These are phyloP conservation scores for Lepidopterella palustris DNA, from an alignment of 495 filamentous ascomycete species.

Conservation along the genomic window DNA sequence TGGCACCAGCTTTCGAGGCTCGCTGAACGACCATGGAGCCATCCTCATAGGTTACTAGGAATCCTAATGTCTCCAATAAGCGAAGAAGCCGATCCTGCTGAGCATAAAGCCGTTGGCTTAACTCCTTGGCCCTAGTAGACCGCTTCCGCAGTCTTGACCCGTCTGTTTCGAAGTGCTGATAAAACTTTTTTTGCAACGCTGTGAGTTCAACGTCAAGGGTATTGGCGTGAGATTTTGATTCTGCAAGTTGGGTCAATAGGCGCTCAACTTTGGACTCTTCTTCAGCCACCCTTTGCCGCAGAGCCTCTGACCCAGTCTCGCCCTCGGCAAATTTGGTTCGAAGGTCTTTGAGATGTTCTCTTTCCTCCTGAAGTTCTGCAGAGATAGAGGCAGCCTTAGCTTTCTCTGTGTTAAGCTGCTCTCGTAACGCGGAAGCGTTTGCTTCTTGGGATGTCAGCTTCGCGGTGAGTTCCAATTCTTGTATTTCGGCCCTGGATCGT, in stretches of 20 bases:
- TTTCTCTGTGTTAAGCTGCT: constrained; percentile 49
- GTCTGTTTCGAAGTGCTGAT: constrained; percentile 42
- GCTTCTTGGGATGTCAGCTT: constrained; percentile 16
- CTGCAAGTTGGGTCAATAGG: constrained; percentile 58
- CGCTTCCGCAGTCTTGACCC: constrained; percentile 53
- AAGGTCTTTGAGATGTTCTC: constrained; percentile 56
- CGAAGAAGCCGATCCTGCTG: constrained; percentile 69
- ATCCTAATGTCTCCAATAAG: constrained; percentile 80
- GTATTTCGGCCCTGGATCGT: constrained; percentile 26
- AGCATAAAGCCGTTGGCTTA: constrained; percentile 70
- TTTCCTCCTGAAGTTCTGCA: constrained; percentile 60
- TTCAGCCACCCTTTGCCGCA: constrained; percentile 63
- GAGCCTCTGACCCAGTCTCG: constrained; percentile 69
- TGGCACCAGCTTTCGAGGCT: constrained; percentile 58
- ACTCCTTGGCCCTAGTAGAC: constrained; percentile 63
- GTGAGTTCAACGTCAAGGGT: constrained; percentile 59
- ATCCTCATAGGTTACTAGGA: constrained; percentile 67
- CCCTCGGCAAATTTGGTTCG: constrained; percentile 65
- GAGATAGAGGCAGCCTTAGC: constrained; percentile 52
- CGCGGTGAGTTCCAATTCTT: constrained; percentile 21
- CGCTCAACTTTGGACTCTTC: constrained; percentile 57
- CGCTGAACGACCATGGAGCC: constrained; percentile 69
- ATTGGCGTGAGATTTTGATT: constrained; percentile 57
- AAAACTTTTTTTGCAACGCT: constrained; percentile 46
- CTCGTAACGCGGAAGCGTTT: constrained; percentile 26